phyloP scores from a whole-genome alignment of 257 asterid species.

The Gentiana straminea region DNA sequence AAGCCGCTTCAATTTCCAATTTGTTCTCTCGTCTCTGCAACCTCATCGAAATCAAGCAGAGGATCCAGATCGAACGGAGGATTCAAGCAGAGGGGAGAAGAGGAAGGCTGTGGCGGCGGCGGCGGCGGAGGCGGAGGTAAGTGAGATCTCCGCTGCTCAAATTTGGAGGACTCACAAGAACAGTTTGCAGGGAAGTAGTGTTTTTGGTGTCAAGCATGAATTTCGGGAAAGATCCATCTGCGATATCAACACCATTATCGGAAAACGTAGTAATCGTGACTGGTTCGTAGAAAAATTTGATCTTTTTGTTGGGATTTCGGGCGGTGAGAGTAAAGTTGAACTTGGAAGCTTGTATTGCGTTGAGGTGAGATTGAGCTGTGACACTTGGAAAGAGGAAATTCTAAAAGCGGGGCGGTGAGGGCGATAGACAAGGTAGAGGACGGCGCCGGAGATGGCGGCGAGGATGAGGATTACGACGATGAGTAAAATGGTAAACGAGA shows the following conservation, averaged over 20 bases:
- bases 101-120: too few relatives aligned
- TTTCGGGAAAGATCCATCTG: constrained; percentile 49
- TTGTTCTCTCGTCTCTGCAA: too few relatives aligned
- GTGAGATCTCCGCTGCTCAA: constrained; percentile 39
- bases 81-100: too few relatives aligned
- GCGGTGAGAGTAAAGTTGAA: constrained; percentile 71
- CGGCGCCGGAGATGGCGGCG: constrained; percentile 58
- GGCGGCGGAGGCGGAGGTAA: neutral
- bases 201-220: constrained; percentile 52
- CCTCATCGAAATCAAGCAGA: too few relatives aligned
- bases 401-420: constrained; percentile 82
- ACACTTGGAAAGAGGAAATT: constrained; percentile 49
- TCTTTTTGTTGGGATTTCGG: constrained; percentile 60
- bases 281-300: constrained; percentile 48
- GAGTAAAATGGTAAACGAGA: constrained; percentile 52
- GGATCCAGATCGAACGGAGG: too few relatives aligned
- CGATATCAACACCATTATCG: constrained; percentile 31
- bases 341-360: constrained; percentile 30
- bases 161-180: constrained; percentile 20
- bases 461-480: constrained; percentile 37
- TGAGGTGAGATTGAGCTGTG: constrained; percentile 76
- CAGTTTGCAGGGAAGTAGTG: constrained; percentile 33
- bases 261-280: constrained; percentile 36
- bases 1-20: too few relatives aligned
- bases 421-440: constrained; percentile 60